A percentile compares a stretch with the other conserved stretches of the same genome.
Conservation (phyloP, 2,329 filamentous ascomycete genomes). For the Biscogniauxia mediterranea region DNA sequence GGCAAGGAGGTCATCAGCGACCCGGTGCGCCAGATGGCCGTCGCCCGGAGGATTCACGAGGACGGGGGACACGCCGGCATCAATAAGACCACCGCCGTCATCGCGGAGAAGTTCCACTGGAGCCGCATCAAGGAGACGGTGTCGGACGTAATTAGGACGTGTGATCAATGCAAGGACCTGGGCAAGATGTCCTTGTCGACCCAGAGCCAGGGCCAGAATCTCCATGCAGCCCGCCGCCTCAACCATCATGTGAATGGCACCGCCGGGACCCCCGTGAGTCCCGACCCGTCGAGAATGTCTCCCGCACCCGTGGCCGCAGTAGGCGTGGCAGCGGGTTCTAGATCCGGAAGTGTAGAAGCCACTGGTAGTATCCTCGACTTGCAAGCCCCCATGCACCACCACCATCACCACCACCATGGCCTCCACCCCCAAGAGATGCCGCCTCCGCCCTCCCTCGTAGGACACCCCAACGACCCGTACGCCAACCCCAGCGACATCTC, state of each 20-base stretch:
- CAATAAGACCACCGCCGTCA: conserved; percentile 95
- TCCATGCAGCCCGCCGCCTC: conserved; percentile 15
- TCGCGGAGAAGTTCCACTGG: conserved; percentile 95
- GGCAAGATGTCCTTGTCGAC: conserved; percentile 50
- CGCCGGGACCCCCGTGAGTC: conserved; percentile 8
- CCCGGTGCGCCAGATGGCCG: conserved; percentile 84
- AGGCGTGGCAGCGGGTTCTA: conserved; percentile 5
- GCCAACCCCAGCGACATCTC: conserved; percentile 50
- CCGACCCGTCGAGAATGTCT: conserved; percentile 18
- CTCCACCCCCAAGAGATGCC: conserved; percentile 20
- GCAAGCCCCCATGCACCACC: conserved; percentile 19
- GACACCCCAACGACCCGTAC: conserved; percentile 39
- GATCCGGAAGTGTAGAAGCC: conserved; percentile 19
- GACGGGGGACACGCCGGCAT: conserved; percentile 78
- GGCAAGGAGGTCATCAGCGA: conserved; percentile 96
- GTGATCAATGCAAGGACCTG: conserved; percentile 81
- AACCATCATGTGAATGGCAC: conserved; percentile 22
- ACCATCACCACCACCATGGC: neutral
- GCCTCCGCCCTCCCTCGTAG: conserved; percentile 25
- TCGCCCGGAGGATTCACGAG: conserved; percentile 75
- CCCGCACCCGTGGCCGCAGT: conserved; percentile 3
- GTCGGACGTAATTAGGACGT: conserved; percentile 89
- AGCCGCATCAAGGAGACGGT: conserved; percentile 97
- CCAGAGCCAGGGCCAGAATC: conserved; percentile 17
- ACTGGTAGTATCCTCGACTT: conserved; percentile 25